Evolutionary conservation across 352 stramenopile species (phyloP).

Genomic region (Proteromonas lacertae): DNA sequence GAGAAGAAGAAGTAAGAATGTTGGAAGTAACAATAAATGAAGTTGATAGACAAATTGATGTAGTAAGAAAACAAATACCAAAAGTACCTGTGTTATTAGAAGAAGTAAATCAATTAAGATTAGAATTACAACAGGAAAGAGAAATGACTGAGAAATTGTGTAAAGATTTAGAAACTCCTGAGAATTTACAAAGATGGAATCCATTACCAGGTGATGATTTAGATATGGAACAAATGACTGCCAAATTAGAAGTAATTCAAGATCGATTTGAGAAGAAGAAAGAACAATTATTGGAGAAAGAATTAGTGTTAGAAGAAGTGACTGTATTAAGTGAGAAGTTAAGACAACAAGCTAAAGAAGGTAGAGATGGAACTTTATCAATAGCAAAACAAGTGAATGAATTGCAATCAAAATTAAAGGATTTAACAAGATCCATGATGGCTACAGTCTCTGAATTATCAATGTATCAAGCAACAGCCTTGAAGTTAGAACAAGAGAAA

Average conservation of each 20-base stretch:
- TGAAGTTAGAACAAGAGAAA: constrained; percentile 65
- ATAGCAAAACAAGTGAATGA: constrained; percentile 21
- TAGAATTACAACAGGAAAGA: constrained; percentile 36
- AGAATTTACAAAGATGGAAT: constrained; percentile 38
- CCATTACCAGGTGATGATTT: constrained; percentile 40
- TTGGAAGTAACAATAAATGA: constrained; percentile 27
- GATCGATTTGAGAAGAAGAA: constrained; percentile 48
- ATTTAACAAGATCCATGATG: constrained; percentile 64
- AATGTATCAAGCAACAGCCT: constrained; percentile 67
- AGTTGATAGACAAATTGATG: constrained; percentile 26
- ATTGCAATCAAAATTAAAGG: constrained; percentile 45
- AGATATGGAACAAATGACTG: constrained; percentile 36
- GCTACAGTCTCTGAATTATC: constrained; percentile 57
- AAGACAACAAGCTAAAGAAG: constrained; percentile 24
- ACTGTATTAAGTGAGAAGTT: constrained; percentile 41
- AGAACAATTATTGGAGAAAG: constrained; percentile 58
- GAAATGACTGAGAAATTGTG: constrained; percentile 45
- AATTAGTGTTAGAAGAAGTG: constrained; percentile 64
- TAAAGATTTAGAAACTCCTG: constrained; percentile 46
- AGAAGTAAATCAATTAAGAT: constrained; percentile 7
- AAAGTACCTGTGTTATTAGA: neutral
- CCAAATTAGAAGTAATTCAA: constrained; percentile 37
- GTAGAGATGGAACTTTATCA: constrained; percentile 18
- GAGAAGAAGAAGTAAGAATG: constrained; percentile 36
- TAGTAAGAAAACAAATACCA: constrained; percentile 25